These are phyloP conservation scores for Juncus effusus DNA, from an alignment of 176 grass and related monocot species.

Conservation along the genomic window DNA sequence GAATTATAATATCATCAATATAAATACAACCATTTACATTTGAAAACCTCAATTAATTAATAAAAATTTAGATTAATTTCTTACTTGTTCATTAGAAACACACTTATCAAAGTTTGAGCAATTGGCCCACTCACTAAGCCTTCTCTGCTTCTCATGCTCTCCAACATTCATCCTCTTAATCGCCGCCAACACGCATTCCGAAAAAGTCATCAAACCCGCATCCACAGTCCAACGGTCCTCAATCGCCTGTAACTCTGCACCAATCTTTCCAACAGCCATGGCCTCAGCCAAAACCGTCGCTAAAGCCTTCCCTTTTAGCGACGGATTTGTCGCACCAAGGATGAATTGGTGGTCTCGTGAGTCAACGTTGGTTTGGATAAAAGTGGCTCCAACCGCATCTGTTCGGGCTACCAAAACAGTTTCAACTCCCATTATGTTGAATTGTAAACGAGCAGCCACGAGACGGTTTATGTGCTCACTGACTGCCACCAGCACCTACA, in stretches of 20 bases:
- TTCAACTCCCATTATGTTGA: slow-evolving; percentile 94
- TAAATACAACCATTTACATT: too few species aligned
- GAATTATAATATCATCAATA: too few species aligned
- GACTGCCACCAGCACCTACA: slow-evolving; percentile 56
- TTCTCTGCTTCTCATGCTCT: slow-evolving; percentile 48
- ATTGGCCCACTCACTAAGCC: slow-evolving; percentile 50
- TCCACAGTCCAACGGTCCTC: slow-evolving; percentile 64
- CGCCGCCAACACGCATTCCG: slow-evolving; percentile 50
- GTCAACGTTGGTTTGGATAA: slow-evolving; percentile 94
- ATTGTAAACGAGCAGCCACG: slow-evolving; percentile 83
- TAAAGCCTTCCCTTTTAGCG: slow-evolving; percentile 37
- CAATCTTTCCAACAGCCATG: slow-evolving; percentile 46
- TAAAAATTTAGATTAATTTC: too few species aligned
- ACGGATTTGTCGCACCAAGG: slow-evolving; percentile 54
- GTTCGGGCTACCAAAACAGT: slow-evolving; percentile 70
- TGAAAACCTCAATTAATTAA: too few species aligned
- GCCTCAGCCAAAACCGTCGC: slow-evolving; percentile 39
- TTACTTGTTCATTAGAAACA: slow-evolving; percentile 43
- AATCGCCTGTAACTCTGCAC: slow-evolving; percentile 56
- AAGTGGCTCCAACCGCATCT: slow-evolving; percentile 69
- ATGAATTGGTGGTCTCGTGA: slow-evolving; percentile 89
- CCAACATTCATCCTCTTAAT: slow-evolving; percentile 32
- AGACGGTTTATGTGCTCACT: slow-evolving; percentile 84
- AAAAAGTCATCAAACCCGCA: slow-evolving; percentile 72
- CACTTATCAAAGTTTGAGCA: slow-evolving; percentile 47